Evolutionary conservation across 108 stramenopile genomes (phyloP).

Genomic region (Fistulifera solaris): DNA sequence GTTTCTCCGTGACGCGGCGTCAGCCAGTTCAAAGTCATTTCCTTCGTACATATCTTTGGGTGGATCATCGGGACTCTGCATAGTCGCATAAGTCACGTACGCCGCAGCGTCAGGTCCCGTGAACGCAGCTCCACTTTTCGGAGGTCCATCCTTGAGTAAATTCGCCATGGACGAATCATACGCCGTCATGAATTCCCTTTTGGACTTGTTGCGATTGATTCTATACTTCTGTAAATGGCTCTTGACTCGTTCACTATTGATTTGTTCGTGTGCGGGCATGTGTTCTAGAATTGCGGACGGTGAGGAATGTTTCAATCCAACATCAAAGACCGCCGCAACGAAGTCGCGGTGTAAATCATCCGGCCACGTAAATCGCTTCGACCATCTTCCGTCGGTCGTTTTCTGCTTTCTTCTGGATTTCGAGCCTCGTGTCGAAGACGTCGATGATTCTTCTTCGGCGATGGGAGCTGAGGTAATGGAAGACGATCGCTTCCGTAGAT

Average conservation of each 20-base stretch:
- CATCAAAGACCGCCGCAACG: conserved; percentile 90
- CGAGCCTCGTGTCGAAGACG: background rate
- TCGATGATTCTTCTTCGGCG: conserved; percentile 13
- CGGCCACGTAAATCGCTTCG: conserved; percentile 84
- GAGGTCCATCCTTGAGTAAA: conserved; percentile 27
- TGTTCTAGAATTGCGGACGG: conserved; percentile 86
- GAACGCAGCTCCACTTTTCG: conserved; percentile 13
- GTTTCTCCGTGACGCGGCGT: background rate
- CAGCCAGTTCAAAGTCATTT: background rate
- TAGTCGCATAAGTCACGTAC: conserved; percentile 34
- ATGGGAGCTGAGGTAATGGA: background rate
- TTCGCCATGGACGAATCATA: conserved; percentile 57
- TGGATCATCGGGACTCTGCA: conserved; percentile 7
- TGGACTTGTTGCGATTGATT: conserved; percentile 73
- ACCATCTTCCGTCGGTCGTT: conserved; percentile 60
- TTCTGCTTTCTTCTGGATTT: conserved; percentile 40
- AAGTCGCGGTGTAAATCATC: conserved; percentile 82
- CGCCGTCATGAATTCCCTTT: conserved; percentile 84
- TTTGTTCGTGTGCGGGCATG: conserved; percentile 70
- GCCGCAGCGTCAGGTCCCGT: conserved; percentile 61
- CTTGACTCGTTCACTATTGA: conserved; percentile 93
- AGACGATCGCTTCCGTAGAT: conserved; percentile 6
- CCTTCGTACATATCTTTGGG: background rate
- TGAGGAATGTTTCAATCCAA: conserved; percentile 87
- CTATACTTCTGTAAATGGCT: conserved; percentile 95